These are phyloP conservation scores for Erodium trifolium DNA, from an alignment of 441 rosid species.

Conservation along the genomic window DNA sequence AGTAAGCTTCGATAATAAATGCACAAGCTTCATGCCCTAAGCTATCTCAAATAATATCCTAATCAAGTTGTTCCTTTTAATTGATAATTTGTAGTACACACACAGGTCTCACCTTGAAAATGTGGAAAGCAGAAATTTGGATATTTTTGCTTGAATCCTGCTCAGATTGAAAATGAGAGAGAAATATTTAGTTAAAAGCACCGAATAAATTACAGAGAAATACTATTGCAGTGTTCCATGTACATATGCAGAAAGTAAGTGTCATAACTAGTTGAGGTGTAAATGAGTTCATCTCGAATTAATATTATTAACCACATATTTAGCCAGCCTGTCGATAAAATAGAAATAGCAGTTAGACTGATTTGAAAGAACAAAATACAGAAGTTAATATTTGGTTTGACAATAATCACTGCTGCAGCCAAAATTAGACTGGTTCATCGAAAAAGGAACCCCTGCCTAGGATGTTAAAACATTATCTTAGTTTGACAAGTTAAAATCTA, in stretches of 20 bases:
- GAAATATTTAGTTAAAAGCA: slow-evolving; percentile 3
- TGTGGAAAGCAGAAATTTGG: slow-evolving; percentile 86
- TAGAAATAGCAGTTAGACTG: background rate
- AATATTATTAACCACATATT: too few relatives aligned
- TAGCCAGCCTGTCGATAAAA: too few relatives aligned
- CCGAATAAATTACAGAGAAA: background rate
- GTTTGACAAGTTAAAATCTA: background rate
- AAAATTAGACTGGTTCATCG: background rate
- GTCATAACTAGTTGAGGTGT: background rate
- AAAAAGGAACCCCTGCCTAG: background rate
- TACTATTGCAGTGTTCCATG: background rate
- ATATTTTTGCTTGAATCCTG: slow-evolving; percentile 97
- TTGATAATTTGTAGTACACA: background rate
- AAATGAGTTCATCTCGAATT: background rate
- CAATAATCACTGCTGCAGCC: background rate
- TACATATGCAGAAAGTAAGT: background rate
- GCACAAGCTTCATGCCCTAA: background rate
- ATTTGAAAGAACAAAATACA: too few relatives aligned
- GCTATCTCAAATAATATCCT: background rate
- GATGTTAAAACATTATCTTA: too few relatives aligned
- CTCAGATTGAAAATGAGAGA: slow-evolving; percentile 21
- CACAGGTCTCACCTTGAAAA: slow-evolving; percentile 61
- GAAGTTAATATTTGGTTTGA: background rate
- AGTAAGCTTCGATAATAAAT: too few relatives aligned
- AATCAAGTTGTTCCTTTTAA: background rate